phyloP scores from a whole-genome alignment of 31 red algal genomes.

The Porphyra umbilicalis region DNA sequence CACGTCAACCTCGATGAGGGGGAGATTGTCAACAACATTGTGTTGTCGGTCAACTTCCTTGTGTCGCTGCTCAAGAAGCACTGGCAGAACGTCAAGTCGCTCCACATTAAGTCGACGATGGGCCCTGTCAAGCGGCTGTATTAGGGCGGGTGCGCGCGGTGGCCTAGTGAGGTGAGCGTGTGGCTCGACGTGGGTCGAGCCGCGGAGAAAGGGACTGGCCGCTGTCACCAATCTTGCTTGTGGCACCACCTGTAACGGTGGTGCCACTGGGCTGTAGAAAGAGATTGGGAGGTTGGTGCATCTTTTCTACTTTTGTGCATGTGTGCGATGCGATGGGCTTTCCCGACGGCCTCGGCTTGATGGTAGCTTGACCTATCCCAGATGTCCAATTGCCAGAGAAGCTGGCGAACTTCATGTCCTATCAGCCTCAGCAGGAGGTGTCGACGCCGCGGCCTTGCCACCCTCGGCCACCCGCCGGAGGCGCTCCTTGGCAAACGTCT shows the following conservation, averaged over 20 bases:
- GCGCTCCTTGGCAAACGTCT: conserved; percentile 81
- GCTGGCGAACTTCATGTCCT: neutral
- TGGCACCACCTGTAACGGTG: neutral
- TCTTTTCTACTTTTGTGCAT: no score
- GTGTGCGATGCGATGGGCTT: no score
- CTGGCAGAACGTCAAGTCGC: conserved; percentile 98
- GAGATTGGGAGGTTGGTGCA: neutral
- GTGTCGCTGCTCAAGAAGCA: conserved; percentile 97
- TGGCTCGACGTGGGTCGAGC: neutral
- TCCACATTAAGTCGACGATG: conserved; percentile 97
- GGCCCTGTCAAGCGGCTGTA: conserved; percentile 88
- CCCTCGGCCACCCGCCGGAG: neutral
- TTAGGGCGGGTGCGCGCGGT: conserved; percentile 23
- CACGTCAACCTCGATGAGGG: conserved; percentile 88
- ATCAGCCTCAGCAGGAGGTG: neutral
- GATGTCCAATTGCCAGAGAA: no score
- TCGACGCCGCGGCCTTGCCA: neutral
- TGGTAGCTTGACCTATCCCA: no score
- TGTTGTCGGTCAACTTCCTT: conserved; percentile 94
- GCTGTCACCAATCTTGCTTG: neutral
- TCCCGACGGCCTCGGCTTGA: no score
- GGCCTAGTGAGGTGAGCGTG: neutral
- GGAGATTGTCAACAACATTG: conserved; percentile 84
- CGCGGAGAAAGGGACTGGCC: neutral
- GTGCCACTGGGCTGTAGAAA: neutral